Percentiles rank a stretch among this genome's conserved stretches.
Evolutionary conservation across 495 filamentous ascomycete genomes (phyloP).

Genomic region (Penicillium ucsense): DNA sequence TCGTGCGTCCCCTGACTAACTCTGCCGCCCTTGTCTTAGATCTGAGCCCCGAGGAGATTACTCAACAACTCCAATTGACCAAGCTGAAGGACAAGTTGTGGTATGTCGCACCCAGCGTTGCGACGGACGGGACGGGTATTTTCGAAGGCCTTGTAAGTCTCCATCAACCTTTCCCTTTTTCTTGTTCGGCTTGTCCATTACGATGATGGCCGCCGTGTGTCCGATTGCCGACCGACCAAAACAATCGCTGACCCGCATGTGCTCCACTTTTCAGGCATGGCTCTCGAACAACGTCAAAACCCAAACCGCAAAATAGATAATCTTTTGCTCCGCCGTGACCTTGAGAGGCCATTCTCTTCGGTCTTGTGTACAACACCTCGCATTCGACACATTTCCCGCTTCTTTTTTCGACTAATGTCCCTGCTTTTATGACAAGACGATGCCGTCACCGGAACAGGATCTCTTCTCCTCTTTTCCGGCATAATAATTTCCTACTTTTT

Average conservation of each 20-base stretch:
- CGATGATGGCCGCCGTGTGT: too few relatives aligned
- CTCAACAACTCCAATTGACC: conserved; percentile 70
- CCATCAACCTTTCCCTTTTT: not conserved
- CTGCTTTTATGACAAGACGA: conserved; percentile 38
- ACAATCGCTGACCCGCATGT: conserved; percentile 12
- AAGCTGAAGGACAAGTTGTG: conserved; percentile 87
- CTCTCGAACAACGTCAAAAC: conserved; percentile 90
- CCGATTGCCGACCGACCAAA: not conserved
- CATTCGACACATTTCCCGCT: conserved; percentile 15
- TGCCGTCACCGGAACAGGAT: conserved; percentile 33
- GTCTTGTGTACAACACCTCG: conserved; percentile 36
- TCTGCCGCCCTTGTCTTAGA: conserved; percentile 37
- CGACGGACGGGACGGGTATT: conserved; percentile 86
- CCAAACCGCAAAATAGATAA: conserved; percentile 41
- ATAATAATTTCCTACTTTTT: conserved; percentile 3
- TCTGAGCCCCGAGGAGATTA: conserved; percentile 79
- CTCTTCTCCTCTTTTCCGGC: conserved; percentile 11
- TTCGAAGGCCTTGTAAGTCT: conserved; percentile 77
- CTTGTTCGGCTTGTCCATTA: not conserved
- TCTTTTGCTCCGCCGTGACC: conserved; percentile 8
- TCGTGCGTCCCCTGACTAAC: conserved; percentile 6
- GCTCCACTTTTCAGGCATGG: conserved; percentile 52
- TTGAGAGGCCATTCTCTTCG: conserved; percentile 12
- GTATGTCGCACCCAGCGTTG: conserved; percentile 94
- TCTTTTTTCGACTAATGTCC: conserved; percentile 30